Conservation (phyloP, 352 stramenopile genomes). For the Salisapilia sapeloensis region DNA sequence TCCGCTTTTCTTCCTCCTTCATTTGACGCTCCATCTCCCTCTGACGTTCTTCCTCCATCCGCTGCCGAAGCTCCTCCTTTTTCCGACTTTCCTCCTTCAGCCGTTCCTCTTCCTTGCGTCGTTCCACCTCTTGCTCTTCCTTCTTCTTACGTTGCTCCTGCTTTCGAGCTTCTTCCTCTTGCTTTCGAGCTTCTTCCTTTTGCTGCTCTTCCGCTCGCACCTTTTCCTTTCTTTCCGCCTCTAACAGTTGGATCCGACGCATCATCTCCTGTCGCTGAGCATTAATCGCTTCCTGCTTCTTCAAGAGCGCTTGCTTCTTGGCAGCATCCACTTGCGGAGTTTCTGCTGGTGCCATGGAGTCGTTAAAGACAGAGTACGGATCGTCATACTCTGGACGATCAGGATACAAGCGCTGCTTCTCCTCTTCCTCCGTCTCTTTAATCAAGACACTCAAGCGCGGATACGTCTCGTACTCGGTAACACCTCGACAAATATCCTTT, state of each 20-base stretch:
- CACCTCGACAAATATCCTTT: slow-evolving; percentile 56
- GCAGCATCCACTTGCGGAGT: background rate
- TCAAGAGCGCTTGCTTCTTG: background rate
- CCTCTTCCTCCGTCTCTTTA: slow-evolving; percentile 30
- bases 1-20: slow-evolving; percentile 13
- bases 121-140: slow-evolving; percentile 3
- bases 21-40: slow-evolving; percentile 7
- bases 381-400: slow-evolving; percentile 35
- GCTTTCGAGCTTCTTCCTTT: slow-evolving; percentile 6
- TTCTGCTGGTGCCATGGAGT: slow-evolving; percentile 14
- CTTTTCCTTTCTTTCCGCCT: slow-evolving; percentile 16
- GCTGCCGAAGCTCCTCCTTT: slow-evolving; percentile 3
- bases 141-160: slow-evolving; percentile 5
- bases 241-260: slow-evolving; percentile 7
- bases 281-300: slow-evolving; percentile 5
- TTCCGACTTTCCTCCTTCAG: slow-evolving; percentile 1
- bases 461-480: slow-evolving; percentile 76
- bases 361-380: slow-evolving; percentile 50
- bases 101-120: slow-evolving; percentile 4
- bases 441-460: slow-evolving; percentile 56
- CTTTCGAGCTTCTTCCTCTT: slow-evolving; percentile 16
- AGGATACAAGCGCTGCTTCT: slow-evolving; percentile 47
- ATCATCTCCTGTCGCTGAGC: slow-evolving; percentile 1
- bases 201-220: slow-evolving; percentile 1
- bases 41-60: slow-evolving; percentile 3